A percentile compares a stretch with the other conserved stretches of the same genome.
Conservation (phyloP, 2,329 filamentous ascomycete genomes). For the Paracoccidioides lutzii region DNA sequence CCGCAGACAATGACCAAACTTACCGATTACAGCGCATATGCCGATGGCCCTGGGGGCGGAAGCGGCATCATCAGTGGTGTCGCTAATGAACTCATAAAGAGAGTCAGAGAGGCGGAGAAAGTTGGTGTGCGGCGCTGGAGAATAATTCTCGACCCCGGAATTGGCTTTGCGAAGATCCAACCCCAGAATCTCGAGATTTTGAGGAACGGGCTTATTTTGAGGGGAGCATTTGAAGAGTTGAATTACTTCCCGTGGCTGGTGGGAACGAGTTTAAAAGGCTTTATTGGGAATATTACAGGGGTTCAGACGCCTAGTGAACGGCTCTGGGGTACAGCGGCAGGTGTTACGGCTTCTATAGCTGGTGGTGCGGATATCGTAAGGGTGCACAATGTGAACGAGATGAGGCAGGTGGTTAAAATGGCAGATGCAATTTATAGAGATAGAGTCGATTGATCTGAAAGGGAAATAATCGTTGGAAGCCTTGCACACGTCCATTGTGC, state of each 20-base stretch:
- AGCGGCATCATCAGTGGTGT: slow-evolving; percentile 46
- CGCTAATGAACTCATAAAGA: slow-evolving; percentile 52
- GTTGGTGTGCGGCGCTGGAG: slow-evolving; percentile 85
- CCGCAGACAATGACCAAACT: slow-evolving; percentile 66
- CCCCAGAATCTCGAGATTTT: slow-evolving; percentile 74
- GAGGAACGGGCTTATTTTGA: slow-evolving; percentile 40
- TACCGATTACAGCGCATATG: slow-evolving; percentile 48
- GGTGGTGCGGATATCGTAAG: slow-evolving; percentile 84
- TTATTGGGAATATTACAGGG: slow-evolving; percentile 72
- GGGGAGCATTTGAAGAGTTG: slow-evolving; percentile 16
- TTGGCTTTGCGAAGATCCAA: slow-evolving; percentile 81
- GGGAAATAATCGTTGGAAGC: not conserved
- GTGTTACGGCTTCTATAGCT: slow-evolving; percentile 70
- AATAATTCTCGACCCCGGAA: slow-evolving; percentile 83
- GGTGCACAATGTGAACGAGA: slow-evolving; percentile 81
- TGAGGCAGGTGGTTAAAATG: slow-evolving; percentile 74
- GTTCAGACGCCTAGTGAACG: slow-evolving; percentile 58
- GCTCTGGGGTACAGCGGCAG: slow-evolving; percentile 75
- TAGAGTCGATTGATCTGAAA: not conserved
- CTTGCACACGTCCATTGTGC: not conserved
- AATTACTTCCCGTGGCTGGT: slow-evolving; percentile 74
- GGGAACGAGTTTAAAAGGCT: slow-evolving; percentile 77
- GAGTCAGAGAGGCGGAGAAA: slow-evolving; percentile 61
- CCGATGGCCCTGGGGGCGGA: not conserved
- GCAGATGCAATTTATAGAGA: slow-evolving; percentile 56